These are phyloP conservation scores for Alnus rubra DNA, from an alignment of 306 rosid species.

Conservation along the genomic window DNA sequence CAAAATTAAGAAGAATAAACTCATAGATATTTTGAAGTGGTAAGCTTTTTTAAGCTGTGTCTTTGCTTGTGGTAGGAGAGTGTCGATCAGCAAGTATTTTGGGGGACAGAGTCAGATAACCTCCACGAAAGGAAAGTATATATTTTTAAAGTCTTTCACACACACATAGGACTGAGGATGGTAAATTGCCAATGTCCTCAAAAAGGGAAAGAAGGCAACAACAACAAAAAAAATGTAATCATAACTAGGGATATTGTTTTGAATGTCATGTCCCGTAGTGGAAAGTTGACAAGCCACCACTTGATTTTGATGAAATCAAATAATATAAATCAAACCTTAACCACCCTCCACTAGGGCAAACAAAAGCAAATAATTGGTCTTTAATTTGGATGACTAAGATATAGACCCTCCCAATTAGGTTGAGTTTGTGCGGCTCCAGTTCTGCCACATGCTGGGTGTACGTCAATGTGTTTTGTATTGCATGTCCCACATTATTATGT, in stretches of 20 bases:
- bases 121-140: not conserved
- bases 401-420: not conserved
- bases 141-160: too few relatives aligned
- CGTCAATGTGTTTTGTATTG: not conserved
- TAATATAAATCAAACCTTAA: not conserved
- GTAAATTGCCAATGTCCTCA: not conserved
- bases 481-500: not conserved
- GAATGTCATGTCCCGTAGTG: not conserved
- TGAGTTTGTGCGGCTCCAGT: not conserved
- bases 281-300: not conserved
- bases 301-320: not conserved
- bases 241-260: not conserved
- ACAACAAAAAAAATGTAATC: not conserved
- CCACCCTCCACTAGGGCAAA: not conserved
- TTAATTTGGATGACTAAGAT: not conserved
- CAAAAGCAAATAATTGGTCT: not conserved
- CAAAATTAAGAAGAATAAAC: too few relatives aligned
- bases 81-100: slow-evolving; percentile 12
- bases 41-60: not conserved
- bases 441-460: not conserved
- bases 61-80: not conserved
- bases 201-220: not conserved
- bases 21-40: not conserved
- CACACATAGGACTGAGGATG: not conserved
- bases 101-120: not conserved